phyloP scores from a whole-genome alignment of 805 yeast genomes.

The Suhomyces prunicola region DNA sequence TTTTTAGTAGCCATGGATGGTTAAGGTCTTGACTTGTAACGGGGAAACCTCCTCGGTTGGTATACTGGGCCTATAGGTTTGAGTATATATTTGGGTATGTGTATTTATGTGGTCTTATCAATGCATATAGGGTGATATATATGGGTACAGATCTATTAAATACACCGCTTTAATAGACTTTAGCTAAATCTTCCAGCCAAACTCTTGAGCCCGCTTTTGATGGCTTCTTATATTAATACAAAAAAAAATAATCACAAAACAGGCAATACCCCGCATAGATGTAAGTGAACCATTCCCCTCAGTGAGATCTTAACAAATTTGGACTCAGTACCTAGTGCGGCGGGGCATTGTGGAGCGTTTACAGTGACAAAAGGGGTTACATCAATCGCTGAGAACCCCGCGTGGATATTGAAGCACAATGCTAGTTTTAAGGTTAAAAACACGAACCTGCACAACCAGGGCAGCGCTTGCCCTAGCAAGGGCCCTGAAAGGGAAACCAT shows the following conservation, averaged over 20 bases:
- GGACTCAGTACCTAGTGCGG: background rate
- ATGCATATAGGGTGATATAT: background rate
- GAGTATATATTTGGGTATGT: background rate
- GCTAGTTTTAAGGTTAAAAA: background rate
- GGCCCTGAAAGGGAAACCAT: background rate
- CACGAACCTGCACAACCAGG: background rate
- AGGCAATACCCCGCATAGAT: slow-evolving; percentile 2
- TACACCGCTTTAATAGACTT: background rate
- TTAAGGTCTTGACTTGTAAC: background rate
- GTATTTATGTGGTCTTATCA: background rate
- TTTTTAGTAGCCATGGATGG: slow-evolving; percentile 44
- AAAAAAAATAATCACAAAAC: background rate
- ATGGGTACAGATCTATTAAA: background rate
- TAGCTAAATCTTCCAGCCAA: background rate
- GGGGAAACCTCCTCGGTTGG: background rate
- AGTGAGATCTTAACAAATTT: background rate
- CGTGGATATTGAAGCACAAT: background rate
- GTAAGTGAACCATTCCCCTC: slow-evolving; percentile 2
- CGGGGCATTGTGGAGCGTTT: background rate
- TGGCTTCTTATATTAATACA: background rate
- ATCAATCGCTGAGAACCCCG: background rate
- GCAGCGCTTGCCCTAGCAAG: background rate
- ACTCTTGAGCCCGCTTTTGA: background rate
- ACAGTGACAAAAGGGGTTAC: background rate
- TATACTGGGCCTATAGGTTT: background rate